Evolutionary conservation across 2,329 filamentous ascomycete species (phyloP), one percentile per base, ranked within the genome.

Genomic region (Fusarium brachygibbosum): DNA sequence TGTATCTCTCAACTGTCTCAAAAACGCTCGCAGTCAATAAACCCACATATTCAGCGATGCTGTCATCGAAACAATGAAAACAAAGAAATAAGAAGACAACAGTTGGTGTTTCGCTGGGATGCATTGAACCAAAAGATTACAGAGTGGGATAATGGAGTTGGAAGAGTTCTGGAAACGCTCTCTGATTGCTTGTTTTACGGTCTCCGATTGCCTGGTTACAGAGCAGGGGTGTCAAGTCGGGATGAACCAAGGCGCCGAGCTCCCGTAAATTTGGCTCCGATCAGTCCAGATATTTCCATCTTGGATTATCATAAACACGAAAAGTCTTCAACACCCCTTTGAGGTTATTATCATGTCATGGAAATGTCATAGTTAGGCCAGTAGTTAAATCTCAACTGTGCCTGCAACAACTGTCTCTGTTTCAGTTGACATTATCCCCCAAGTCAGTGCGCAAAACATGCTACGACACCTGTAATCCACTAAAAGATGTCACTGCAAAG

Each of bases 161-260:
- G 21, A 41, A 41, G 14, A 6, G 23, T 5, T n/a, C 12, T 35
- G 21, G 21, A n/a, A 35, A 9, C 12, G 17, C 16, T 14, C 8
- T 8, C 6, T 50, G 16, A 51, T 51, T 51, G 32, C 14, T 12
- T 8, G 48, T 16, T 51, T 40, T 23, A 50, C 48, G 32, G 21
- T 40, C 9, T 16, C 32, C 48, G 17, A 50, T 23, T 28, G 2
- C 13, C 32, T 50, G 17, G 21, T 28, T 37, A 28, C 13, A 38
- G 13, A 17, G n/a, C 42, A 31, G 13, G 25, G 25, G 29, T 45
- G n/a, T 13, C 34, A 13, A 25, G 17, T 38, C 48, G 48, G 48
- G 48, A 51, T 35, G 48, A 51, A 29, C 17, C 48, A 51, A 40
- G n/a, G 29, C 48, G 13, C 48, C 35, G 48, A 51, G n/a, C 2